Conservation (phyloP, 192 early-diverging fungal genomes). For the Linnemannia elongata region DNA sequence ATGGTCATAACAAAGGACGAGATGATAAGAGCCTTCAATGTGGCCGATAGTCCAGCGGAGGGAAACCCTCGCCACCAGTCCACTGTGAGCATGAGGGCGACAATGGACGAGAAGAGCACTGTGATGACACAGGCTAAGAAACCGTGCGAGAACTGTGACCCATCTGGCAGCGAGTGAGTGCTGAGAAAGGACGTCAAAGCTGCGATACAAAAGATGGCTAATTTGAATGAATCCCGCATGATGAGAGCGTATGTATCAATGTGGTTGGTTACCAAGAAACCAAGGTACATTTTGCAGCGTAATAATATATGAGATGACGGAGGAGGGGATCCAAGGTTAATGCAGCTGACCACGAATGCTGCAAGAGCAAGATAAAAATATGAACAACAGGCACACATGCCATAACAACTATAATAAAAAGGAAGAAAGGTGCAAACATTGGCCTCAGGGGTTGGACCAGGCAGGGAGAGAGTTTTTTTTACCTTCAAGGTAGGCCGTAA, state of each 20-base stretch:
- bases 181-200: conserved; percentile 41
- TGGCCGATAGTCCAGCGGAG: conserved; percentile 46
- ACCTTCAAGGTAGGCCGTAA: conserved; percentile 55
- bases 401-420: neutral
- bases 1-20: conserved; percentile 55
- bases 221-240: neutral
- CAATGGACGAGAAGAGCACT: conserved; percentile 32
- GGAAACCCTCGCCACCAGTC: conserved; percentile 52
- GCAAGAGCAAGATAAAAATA: neutral
- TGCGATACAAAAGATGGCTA: conserved; percentile 41
- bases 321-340: neutral
- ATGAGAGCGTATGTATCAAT: neutral
- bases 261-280: conserved; percentile 14
- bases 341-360: neutral
- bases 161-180: conserved; percentile 27
- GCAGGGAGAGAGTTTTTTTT: conserved; percentile 1
- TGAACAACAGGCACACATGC: neutral
- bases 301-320: neutral
- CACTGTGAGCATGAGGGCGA: conserved; percentile 48
- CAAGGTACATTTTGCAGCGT: neutral
- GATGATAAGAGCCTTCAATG: conserved; percentile 50
- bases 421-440: neutral
- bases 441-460: neutral
- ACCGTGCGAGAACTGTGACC: conserved; percentile 44
- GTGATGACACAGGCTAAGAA: conserved; percentile 55